Percentiles rank a stretch among this genome's conserved stretches.
Evolutionary conservation across 768 basidiomycete species (phyloP).

Genomic region (Boletus subparvulus): DNA sequence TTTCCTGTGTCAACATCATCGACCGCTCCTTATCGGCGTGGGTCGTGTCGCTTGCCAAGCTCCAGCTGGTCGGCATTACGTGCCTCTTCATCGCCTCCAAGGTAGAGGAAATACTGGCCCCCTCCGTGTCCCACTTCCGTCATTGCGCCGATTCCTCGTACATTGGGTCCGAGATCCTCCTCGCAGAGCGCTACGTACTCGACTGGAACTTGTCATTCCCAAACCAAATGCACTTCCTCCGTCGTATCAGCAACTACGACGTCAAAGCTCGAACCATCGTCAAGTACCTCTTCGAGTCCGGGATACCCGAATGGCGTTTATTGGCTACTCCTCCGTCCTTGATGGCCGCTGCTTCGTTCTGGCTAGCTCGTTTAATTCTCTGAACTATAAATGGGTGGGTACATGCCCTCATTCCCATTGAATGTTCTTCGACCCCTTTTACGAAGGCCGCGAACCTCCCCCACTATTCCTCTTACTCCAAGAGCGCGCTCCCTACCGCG

Average conservation of each 20-base stretch:
- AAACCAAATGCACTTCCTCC: constrained; percentile 85
- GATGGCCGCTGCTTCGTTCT: constrained; percentile 80
- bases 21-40: constrained; percentile 73
- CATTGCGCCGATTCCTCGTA: constrained; percentile 78
- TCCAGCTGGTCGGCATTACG: constrained; percentile 89
- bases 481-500: constrained; percentile 71
- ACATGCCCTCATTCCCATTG: background rate
- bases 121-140: constrained; percentile 78
- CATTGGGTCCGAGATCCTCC: constrained; percentile 75
- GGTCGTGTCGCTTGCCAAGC: constrained; percentile 74
- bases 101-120: constrained; percentile 90
- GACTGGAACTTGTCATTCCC: constrained; percentile 86
- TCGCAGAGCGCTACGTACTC: constrained; percentile 86
- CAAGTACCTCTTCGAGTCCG: constrained; percentile 90
- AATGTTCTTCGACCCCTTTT: constrained; percentile 12
- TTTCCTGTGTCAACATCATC: constrained; percentile 84
- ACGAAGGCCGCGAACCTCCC: constrained; percentile 75
- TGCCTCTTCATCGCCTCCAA: constrained; percentile 88
- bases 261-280: constrained; percentile 81
- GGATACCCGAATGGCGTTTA: constrained; percentile 76
- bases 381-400: constrained; percentile 86
- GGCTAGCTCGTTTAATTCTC: constrained; percentile 79
- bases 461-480: constrained; percentile 84
- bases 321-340: constrained; percentile 72
- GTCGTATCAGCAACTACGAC: constrained; percentile 88